Base-by-base conservation (phyloP, 495 filamentous ascomycete species). In the Penicillium canariense region DNA sequence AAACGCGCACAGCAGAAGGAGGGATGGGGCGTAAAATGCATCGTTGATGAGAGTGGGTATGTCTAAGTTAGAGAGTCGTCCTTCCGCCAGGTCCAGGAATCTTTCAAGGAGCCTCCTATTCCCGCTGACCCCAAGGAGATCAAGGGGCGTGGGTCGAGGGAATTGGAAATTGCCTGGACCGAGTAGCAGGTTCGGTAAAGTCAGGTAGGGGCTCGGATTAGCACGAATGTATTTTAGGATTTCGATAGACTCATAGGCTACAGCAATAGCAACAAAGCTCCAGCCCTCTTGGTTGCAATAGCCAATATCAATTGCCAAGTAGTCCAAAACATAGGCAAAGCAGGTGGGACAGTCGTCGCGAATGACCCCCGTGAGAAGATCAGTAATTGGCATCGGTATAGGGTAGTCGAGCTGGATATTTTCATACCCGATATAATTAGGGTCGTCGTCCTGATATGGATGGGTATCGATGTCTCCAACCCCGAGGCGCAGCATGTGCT, bases 281-380 rank as follows among this genome's bases (percentile, higher is more conserved):
- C 51, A 55, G 36, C 57, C 57, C 8, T n/a, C 17, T 9, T 47
- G 11, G n/a, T 55, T 59, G 20, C 47, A 55, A 15, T 43, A 27
- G 32, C 27, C 22, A n/a, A 30, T 23, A 7, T 39, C 20, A 2
- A 51, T 7, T 5, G 10, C 23, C 12, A 31, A 48, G 10, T 34
- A 23, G 3, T 30, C 20, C 18, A 52, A 31, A 11, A 64, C 20
- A 5, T 36, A 47, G 1, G 58, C 39, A 18, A 56, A 56, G 18
- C 61, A 65, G 0, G 45, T 30, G 2, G 40, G 30, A 34, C 58
- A 60, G 26, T 60, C 58, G 4, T 47, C 59, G 8, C 28, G 18
- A 20, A 64, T 54, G 27, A 46, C 26, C 1, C 26, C 14, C 2
- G 25, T 26, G 17, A 46, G 43, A n/a, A 46, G 30, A 31, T 46